Evolutionary conservation across 2,329 filamentous ascomycete genomes (phyloP).

Genomic region (Proliferodiscus dingleyae): DNA sequence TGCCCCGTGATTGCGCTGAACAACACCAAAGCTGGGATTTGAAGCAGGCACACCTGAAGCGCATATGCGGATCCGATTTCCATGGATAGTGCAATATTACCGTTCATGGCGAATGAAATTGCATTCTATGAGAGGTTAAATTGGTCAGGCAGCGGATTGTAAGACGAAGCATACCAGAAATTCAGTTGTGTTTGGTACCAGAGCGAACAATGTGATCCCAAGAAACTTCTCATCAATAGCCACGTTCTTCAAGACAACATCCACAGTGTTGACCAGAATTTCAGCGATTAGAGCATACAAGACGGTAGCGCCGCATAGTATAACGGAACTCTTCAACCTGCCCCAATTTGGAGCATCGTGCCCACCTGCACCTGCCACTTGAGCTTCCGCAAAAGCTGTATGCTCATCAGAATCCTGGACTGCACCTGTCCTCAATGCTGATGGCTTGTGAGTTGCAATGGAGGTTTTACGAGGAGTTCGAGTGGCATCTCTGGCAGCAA

Average conservation of each 20-base stretch:
- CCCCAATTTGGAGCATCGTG: conserved; percentile 99
- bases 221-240: conserved; percentile 96
- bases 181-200: conserved; percentile 97
- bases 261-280: conserved; percentile 93
- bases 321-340: conserved; percentile 80
- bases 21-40: conserved; percentile 87
- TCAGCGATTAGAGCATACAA: conserved; percentile 97
- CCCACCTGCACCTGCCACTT: conserved; percentile 53
- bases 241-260: conserved; percentile 87
- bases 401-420: conserved; percentile 25
- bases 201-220: conserved; percentile 90
- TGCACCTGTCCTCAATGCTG: conserved; percentile 30
- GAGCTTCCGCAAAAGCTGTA: conserved; percentile 30
- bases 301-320: conserved; percentile 82
- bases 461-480: conserved; percentile 47
- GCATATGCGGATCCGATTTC: conserved; percentile 98
- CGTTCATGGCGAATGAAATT: conserved; percentile 99
- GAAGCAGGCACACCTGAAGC: conserved; percentile 88
- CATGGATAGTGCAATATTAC: conserved; percentile 97
- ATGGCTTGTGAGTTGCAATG: conserved; percentile 35
- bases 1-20: conserved; percentile 74
- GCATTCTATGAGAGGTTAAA: conserved; percentile 57
- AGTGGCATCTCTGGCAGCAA: conserved; percentile 74
- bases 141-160: neutral
- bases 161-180: conserved; percentile 65